These are phyloP conservation scores for Beauveria varroae DNA, from an alignment of 2,329 filamentous ascomycete genomes.

Conservation along the genomic window DNA sequence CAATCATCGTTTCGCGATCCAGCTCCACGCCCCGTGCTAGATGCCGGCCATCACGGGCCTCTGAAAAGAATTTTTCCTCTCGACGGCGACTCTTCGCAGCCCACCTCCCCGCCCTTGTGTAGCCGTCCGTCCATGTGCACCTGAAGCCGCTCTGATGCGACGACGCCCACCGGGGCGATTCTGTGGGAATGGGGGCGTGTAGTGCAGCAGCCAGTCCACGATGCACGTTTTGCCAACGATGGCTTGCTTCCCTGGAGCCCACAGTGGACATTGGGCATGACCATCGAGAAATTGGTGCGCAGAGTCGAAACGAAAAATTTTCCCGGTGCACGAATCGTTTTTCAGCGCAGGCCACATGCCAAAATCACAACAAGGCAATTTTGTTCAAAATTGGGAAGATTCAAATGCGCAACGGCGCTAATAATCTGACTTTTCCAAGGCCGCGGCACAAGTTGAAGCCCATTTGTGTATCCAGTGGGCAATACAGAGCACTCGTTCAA, in stretches of 20 bases:
- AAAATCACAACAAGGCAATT: neutral
- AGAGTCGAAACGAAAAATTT: neutral
- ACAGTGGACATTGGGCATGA: neutral
- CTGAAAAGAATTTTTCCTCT: neutral
- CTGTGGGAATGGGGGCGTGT: constrained; percentile 6
- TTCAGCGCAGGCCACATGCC: neutral
- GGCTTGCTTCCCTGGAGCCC: neutral
- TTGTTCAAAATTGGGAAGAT: neutral
- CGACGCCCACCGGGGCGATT: neutral
- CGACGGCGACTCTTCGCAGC: neutral
- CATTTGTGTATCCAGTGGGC: too few relatives aligned
- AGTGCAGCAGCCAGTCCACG: constrained; percentile 5
- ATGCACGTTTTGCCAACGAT: constrained; percentile 5
- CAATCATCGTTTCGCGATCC: neutral
- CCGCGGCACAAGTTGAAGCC: too few relatives aligned
- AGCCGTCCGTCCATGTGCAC: neutral
- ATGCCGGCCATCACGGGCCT: neutral
- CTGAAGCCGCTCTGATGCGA: neutral
- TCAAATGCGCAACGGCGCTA: neutral
- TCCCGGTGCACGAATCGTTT: neutral
- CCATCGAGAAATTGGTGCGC: neutral
- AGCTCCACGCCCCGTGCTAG: neutral
- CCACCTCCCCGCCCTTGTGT: neutral
- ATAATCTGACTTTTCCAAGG: neutral
- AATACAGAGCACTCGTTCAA: too few relatives aligned